A percentile compares a stretch with the other conserved stretches of the same genome.
Conservation (phyloP, 352 stramenopile species). For the Phytophthora chlamydospora region DNA sequence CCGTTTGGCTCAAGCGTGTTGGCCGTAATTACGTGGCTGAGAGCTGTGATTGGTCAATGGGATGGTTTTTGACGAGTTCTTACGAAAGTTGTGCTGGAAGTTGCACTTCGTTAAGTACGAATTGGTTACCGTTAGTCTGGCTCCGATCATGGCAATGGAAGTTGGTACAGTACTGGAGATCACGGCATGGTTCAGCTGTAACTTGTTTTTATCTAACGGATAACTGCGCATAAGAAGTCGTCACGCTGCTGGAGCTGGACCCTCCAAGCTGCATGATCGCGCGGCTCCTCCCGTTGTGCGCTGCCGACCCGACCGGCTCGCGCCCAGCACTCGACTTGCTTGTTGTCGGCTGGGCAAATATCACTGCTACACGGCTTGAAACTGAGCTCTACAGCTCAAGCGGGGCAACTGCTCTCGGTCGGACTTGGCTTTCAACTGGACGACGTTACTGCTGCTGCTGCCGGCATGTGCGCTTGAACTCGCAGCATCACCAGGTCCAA, state of each 20-base stretch:
- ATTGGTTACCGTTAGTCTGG: too few species aligned
- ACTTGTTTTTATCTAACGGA: slow-evolving; percentile 38
- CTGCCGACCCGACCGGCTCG: slow-evolving; percentile 25
- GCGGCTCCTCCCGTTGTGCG: slow-evolving; percentile 15
- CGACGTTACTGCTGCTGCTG: slow-evolving; percentile 28
- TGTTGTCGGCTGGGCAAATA: slow-evolving; percentile 31
- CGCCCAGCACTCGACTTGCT: slow-evolving; percentile 19
- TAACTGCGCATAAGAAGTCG: slow-evolving; percentile 28
- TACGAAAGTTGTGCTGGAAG: background rate
- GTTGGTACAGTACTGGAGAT: background rate
- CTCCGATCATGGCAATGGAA: slow-evolving; percentile 3
- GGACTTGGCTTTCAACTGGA: slow-evolving; percentile 36
- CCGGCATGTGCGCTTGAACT: slow-evolving; percentile 50
- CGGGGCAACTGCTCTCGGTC: slow-evolving; percentile 19
- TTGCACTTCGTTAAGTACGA: too few species aligned
- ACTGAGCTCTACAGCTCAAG: slow-evolving; percentile 42
- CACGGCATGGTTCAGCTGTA: slow-evolving; percentile 20
- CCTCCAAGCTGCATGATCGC: background rate
- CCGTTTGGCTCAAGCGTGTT: slow-evolving; percentile 12
- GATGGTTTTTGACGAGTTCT: background rate
- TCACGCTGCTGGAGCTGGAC: slow-evolving; percentile 3
- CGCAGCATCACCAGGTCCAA: slow-evolving; percentile 53
- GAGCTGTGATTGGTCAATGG: too few species aligned
- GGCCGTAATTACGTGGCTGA: too few species aligned
- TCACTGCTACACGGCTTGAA: slow-evolving; percentile 27